Percentiles rank a stretch among this genome's conserved stretches.
These are phyloP conservation scores for Claviceps quebecensis DNA, from an alignment of 2,329 filamentous ascomycete species.

Conservation along the genomic window DNA sequence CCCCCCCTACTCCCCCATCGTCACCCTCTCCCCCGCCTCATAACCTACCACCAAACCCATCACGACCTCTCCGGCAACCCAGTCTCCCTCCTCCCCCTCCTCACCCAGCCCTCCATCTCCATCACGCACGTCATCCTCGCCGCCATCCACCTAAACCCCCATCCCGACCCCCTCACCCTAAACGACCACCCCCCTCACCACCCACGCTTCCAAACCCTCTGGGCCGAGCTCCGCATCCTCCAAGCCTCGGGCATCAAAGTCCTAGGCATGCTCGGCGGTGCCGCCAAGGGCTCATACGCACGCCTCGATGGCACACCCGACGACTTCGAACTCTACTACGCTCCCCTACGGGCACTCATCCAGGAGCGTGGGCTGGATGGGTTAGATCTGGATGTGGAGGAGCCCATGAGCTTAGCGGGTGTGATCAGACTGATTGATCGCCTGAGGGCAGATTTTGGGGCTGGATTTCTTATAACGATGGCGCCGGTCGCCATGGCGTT, in stretches of 20 bases:
- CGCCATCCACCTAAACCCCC: slow-evolving; percentile 68
- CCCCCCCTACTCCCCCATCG: slow-evolving; percentile 17
- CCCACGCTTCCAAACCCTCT: slow-evolving; percentile 55
- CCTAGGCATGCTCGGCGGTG: slow-evolving; percentile 77
- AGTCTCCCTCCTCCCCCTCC: slow-evolving; percentile 39
- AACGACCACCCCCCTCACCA: slow-evolving; percentile 67
- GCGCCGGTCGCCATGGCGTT: slow-evolving; percentile 69
- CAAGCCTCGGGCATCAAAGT: slow-evolving; percentile 65
- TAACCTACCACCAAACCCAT: slow-evolving; percentile 42
- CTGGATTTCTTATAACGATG: slow-evolving; percentile 60
- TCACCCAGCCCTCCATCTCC: slow-evolving; percentile 31
- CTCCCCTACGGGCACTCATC: slow-evolving; percentile 52
- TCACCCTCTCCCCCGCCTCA: slow-evolving; percentile 29
- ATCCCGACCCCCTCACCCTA: slow-evolving; percentile 53
- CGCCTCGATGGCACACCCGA: slow-evolving; percentile 41
- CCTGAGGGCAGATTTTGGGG: slow-evolving; percentile 54
- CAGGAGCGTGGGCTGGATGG: slow-evolving; percentile 49
- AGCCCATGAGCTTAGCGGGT: slow-evolving; percentile 53
- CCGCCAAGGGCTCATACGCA: slow-evolving; percentile 57
- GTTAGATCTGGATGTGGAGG: slow-evolving; percentile 69
- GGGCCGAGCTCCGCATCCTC: slow-evolving; percentile 61
- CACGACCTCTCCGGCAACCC: slow-evolving; percentile 29
- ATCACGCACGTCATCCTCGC: slow-evolving; percentile 75
- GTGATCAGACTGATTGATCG: slow-evolving; percentile 54
- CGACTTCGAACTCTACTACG: slow-evolving; percentile 61